Conservation (phyloP, 2,329 filamentous ascomycete genomes). For the Epichloe brachyelytri region DNA sequence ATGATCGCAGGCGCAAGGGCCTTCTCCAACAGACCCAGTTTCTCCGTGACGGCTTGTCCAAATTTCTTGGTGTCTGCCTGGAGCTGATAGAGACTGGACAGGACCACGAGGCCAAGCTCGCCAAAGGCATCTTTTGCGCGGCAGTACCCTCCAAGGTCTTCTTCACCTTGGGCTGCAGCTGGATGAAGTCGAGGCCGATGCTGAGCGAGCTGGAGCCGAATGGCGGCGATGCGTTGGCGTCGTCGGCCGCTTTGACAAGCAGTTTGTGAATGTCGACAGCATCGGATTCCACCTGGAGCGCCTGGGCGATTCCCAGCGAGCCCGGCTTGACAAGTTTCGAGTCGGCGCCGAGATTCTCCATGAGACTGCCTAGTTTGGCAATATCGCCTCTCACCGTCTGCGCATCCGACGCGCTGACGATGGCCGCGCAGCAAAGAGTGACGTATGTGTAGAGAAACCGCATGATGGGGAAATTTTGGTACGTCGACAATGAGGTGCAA, state of each 20-base stretch:
- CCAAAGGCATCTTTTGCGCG: neutral
- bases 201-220: neutral
- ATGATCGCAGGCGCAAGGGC: neutral
- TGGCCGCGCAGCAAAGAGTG: neutral
- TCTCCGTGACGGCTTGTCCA: neutral
- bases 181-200: neutral
- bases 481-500: too few relatives aligned
- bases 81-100: constrained; percentile 1
- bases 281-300: constrained; percentile 1
- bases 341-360: neutral
- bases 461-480: neutral
- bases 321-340: neutral
- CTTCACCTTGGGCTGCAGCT: constrained; percentile 1
- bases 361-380: neutral
- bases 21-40: neutral
- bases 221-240: neutral
- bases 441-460: neutral
- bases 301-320: constrained; percentile 1
- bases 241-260: neutral
- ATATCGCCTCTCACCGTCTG: neutral
- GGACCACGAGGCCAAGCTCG: neutral
- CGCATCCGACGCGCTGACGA: neutral
- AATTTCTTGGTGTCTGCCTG: neutral
- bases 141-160: neutral
- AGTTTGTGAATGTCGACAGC: constrained; percentile 1